Evolutionary conservation across 2,329 filamentous ascomycete species (phyloP), one percentile per base, ranked within the genome.

Genomic region (Fusarium nelsonii): DNA sequence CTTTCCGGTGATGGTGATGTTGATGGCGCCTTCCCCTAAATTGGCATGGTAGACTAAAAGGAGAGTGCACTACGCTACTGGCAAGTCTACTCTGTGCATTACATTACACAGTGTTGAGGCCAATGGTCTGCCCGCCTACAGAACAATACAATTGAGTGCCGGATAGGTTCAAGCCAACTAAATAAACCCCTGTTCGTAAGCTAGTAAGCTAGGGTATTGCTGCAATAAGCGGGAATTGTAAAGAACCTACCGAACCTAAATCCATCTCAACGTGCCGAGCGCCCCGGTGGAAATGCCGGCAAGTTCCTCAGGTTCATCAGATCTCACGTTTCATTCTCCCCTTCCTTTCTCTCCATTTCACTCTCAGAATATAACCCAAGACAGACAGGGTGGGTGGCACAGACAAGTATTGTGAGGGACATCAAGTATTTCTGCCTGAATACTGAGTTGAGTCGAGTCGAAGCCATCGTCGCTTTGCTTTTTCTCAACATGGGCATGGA

Each of bases 11-110:
- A 58, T 50, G 46, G 33, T 39, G 23, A 30, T 51, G 48, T 39
- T 39, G 48, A 71, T 59, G 54, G 59, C 49, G 68, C 48, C 48
- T 41, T 51, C 44, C 63, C 59, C 59, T 26, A 63, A 58, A 58
- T 39, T 58, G 50, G 50, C 36, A 34, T 51, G n/a, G 48, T 51
- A 51, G 32, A 49, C 39, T 11, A 36, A 4, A 23, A 28, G 48
- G 48, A 51, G 40, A 39, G 48, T 26, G 23, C 48, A 51, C 48
- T 51, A 18, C 48, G 37, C 46, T 37, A 23, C 23, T 23, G 23
- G 23, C 23, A 18, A n/a, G 20, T 28, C 34, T 34, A 39, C 34
- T 51, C 34, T 23, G 18, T 32, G 32, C 23, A 23, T 23, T 32
- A 36, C 26, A 28, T 36, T 63, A 49, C 56, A 69, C 66, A 69